phyloP scores from a whole-genome alignment of 441 rosid genomes.

The Gossypium schwendimanii region DNA sequence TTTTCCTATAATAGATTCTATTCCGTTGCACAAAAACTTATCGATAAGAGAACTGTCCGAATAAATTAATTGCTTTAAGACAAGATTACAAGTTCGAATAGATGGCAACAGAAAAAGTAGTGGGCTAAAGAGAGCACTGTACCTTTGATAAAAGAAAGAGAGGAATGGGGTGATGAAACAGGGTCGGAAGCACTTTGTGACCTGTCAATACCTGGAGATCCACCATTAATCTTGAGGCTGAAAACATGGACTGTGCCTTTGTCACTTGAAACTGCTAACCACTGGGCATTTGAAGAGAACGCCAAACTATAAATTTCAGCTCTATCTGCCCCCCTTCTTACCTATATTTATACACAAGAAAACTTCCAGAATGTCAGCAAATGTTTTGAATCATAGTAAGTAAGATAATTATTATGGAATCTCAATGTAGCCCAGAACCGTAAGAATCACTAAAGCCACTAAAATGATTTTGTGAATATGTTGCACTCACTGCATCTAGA shows the following conservation, averaged over 20 bases:
- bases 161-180: conserved; percentile 31
- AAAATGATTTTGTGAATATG: not conserved
- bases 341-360: conserved; percentile 24
- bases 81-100: not conserved
- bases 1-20: not conserved
- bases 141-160: conserved; percentile 59
- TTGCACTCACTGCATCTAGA: not conserved
- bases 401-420: not conserved
- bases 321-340: conserved; percentile 74
- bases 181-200: conserved; percentile 23
- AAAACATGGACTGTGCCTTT: conserved; percentile 71
- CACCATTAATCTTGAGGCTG: conserved; percentile 50
- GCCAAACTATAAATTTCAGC: conserved; percentile 71
- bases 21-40: not conserved
- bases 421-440: not conserved
- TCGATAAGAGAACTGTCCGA: not conserved
- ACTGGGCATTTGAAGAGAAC: conserved; percentile 53
- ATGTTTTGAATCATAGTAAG: not conserved
- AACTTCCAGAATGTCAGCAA: not conserved
- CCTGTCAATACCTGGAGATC: conserved; percentile 33
- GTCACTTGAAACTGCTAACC: conserved; percentile 75
- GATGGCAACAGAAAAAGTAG: not conserved
- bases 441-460: not conserved
- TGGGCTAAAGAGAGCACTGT: not conserved
- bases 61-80: not conserved